These are phyloP conservation scores for Escovopsis sp. DNA, from an alignment of 2,329 filamentous ascomycete genomes.

Conservation along the genomic window DNA sequence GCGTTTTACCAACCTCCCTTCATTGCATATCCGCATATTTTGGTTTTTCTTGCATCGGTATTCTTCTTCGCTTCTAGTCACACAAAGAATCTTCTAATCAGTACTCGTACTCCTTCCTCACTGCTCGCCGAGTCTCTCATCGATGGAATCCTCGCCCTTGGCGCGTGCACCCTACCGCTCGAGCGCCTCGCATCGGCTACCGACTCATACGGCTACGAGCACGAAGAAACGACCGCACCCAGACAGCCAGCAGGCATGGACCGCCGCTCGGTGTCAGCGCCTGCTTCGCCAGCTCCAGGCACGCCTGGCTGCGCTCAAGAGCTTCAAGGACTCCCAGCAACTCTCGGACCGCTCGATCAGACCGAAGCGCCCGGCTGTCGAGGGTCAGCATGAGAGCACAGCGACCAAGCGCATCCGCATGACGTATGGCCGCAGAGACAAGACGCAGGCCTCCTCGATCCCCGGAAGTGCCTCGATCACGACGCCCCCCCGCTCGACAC, in stretches of 20 bases:
- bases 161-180: not conserved
- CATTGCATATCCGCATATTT: too few species aligned
- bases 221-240: not conserved
- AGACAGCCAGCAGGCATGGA: conserved; percentile 25
- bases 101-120: too few species aligned
- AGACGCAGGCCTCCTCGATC: conserved; percentile 1
- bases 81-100: too few species aligned
- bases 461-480: not conserved
- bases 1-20: too few species aligned
- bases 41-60: too few species aligned
- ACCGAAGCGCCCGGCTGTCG: conserved; percentile 10
- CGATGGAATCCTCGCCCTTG: too few species aligned
- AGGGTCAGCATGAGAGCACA: conserved; percentile 1
- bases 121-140: too few species aligned
- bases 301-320: conserved; percentile 25
- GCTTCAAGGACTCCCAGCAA: conserved; percentile 14
- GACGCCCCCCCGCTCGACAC: conserved; percentile 15
- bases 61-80: too few species aligned
- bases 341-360: conserved; percentile 2
- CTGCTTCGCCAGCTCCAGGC: conserved; percentile 32
- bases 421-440: conserved; percentile 15
- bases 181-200: not conserved
- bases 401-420: conserved; percentile 15
- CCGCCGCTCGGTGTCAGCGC: conserved; percentile 30
- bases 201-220: not conserved